Base-by-base conservation (phyloP, 2,329 filamentous ascomycete species). In the Ceratocystis harringtonii region DNA sequence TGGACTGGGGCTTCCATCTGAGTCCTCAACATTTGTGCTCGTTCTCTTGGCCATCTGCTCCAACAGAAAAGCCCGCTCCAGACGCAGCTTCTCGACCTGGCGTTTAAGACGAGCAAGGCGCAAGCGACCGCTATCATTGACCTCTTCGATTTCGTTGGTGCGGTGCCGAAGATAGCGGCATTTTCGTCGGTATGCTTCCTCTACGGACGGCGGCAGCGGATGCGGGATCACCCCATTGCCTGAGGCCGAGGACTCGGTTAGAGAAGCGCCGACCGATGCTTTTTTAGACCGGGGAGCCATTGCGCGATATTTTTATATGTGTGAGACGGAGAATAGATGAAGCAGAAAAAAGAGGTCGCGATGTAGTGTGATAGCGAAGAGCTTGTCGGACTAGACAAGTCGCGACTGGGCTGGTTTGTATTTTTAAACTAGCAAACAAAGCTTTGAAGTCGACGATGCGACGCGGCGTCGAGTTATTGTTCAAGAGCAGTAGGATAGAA, bases 121-220 rank as follows among this genome's bases (percentile, higher is more conserved):
- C 64, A 90, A 79, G 64, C 90, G 84, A 60, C 90, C 87, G 66
- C 88, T 83, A 71, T 96, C 91, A 74, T 96, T 96, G 72, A 90
- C 87, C 68, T 90, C 86, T 74, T 97, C 92, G 71, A 97, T 90
- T 74, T 96, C 92, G 74, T 86, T 88, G 69, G 94, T 89, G 68
- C 94, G 88, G 71, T 90, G 88, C 77, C 95, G 95, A 25, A 99
- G 83, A 71, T 95, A 89, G 73, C 96, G 90, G 75, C 92, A 97
- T 84, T 99, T 97, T 69, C 90, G 85, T 72, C 94, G 91, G 77
- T 97, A 99, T 62, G 92, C 92, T 74, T 92, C 88, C 76, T 99
- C 92, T 69, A 97, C 91, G 17, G 91, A 95, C 17, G 94, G 92
- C 22, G 92, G 90, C 3, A 88, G 79, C 50, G 83, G 76, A 17